phyloP scores from a whole-genome alignment of 331 rosid genomes.

The Quercus phellos region DNA sequence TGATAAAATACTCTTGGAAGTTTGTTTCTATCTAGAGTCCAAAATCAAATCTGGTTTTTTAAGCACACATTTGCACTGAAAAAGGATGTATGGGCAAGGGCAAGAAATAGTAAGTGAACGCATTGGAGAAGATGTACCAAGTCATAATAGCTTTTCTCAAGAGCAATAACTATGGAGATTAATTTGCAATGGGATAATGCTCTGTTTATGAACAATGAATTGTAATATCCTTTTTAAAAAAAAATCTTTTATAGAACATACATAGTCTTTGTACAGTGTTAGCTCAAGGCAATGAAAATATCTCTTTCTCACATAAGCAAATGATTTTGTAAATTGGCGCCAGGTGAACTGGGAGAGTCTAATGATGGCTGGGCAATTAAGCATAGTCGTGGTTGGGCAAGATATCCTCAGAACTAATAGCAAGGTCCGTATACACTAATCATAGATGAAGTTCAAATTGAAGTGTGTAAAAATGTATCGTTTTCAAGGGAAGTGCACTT shows the following conservation, averaged over 20 bases:
- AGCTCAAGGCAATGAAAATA: background rate
- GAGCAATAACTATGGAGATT: too few species aligned
- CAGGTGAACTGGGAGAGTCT: conserved; percentile 75
- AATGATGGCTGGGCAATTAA: conserved; percentile 57
- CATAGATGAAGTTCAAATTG: conserved; percentile 24
- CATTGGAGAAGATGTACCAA: too few species aligned
- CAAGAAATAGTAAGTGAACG: too few species aligned
- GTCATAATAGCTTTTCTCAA: too few species aligned
- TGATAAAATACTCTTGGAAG: too few species aligned
- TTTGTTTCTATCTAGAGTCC: background rate
- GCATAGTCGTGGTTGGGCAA: conserved; percentile 56
- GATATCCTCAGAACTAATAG: conserved; percentile 52
- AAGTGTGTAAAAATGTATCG: background rate
- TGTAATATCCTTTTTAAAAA: background rate
- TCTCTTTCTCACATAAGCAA: background rate
- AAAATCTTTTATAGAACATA: background rate
- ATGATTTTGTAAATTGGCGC: conserved; percentile 11
- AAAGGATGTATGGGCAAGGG: background rate
- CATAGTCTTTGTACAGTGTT: background rate
- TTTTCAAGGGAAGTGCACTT: background rate
- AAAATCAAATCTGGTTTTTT: too few species aligned
- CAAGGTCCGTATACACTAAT: conserved; percentile 43
- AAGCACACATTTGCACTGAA: background rate
- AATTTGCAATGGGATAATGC: too few species aligned
- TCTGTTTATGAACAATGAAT: background rate